Conservation (phyloP, 176 grass and related monocot genomes). For the Coix lacrymajobi region DNA sequence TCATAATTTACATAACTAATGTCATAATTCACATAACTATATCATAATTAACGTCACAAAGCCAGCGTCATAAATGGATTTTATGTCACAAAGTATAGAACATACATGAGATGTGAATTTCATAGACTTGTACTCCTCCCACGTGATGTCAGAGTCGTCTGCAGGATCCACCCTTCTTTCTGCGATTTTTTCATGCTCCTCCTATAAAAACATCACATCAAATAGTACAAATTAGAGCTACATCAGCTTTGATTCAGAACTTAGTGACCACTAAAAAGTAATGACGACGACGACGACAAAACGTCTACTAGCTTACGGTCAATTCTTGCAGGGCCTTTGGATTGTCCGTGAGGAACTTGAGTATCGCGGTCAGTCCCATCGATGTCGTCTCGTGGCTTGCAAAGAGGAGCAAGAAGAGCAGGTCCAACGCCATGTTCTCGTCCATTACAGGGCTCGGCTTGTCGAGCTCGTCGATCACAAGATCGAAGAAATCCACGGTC, state of each 20-base stretch:
- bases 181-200: too few species aligned
- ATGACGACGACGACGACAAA: too few species aligned
- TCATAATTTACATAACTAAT: too few species aligned
- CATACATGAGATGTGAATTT: constrained; percentile 20
- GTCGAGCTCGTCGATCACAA: background rate
- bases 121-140: too few species aligned
- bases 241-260: too few species aligned
- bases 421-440: background rate
- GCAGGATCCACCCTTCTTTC: too few species aligned
- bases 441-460: background rate
- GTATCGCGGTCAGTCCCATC: constrained; percentile 23
- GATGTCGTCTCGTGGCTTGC: constrained; percentile 51
- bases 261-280: too few species aligned
- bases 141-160: too few species aligned
- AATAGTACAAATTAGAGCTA: background rate
- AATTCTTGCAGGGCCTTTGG: constrained; percentile 37
- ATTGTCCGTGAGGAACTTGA: constrained; percentile 5
- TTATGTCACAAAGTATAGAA: too few species aligned
- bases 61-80: too few species aligned
- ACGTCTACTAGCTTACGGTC: constrained; percentile 17
- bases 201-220: background rate
- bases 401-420: constrained; percentile 45
- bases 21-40: too few species aligned
- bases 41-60: too few species aligned
- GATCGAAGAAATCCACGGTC: constrained; percentile 20